These are phyloP conservation scores for Hordeum vulgare DNA, from an alignment of 176 grass and related monocot species.

Conservation along the genomic window MorexV3_pseudomolecules_assembly NC_058523.1:152740051-152740550, in stretches of 20 bases:
- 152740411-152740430: not conserved
- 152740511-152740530: not conserved
- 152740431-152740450: not conserved
- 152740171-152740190: not conserved
- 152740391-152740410: not conserved
- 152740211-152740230: constrained; percentile 26
- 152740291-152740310: constrained; percentile 53
- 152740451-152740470: not conserved
- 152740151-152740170: not conserved
- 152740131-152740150: not conserved
- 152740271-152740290: constrained; percentile 37
- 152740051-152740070: too few species aligned
- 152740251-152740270: constrained; percentile 59
- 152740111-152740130: not conserved
- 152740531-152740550: not conserved
- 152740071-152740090: too few species aligned
- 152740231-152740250: constrained; percentile 61
- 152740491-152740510: not conserved
- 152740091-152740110: too few species aligned
- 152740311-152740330: constrained; percentile 64
- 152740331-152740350: constrained; percentile 30
- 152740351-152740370: not conserved
- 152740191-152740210: not conserved
- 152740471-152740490: not conserved
- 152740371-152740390: not conserved